Percentiles rank a stretch among this genome's conserved stretches.
Evolutionary conservation across 371 early-diverging fungal genomes (phyloP).

Genomic region (Encephalitozoon romaleae): DNA sequence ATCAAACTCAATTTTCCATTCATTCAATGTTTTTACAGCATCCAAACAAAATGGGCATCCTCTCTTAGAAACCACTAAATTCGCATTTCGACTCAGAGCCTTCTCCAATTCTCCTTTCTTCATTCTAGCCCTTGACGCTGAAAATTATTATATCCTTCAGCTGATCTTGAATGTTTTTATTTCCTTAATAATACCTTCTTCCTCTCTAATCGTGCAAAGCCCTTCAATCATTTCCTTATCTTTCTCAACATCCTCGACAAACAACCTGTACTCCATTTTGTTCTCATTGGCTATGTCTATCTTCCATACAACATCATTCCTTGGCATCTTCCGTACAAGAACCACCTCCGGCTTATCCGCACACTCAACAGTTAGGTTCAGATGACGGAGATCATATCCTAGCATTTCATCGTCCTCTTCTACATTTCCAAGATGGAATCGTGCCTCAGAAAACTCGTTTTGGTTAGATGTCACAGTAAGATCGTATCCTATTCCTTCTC

Average conservation of each 20-base stretch:
- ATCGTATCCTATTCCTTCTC: neutral
- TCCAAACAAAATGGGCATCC: slow-evolving; percentile 44
- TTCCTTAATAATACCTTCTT: slow-evolving; percentile 17
- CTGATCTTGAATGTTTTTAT: slow-evolving; percentile 1
- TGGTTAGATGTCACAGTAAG: slow-evolving; percentile 11
- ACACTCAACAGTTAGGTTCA: slow-evolving; percentile 7
- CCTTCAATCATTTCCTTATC: slow-evolving; percentile 47
- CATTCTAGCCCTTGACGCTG: neutral
- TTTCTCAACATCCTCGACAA: slow-evolving; percentile 47
- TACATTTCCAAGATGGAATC: slow-evolving; percentile 27
- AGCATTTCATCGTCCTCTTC: slow-evolving; percentile 47
- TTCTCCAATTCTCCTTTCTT: neutral
- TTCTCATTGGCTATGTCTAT: slow-evolving; percentile 8
- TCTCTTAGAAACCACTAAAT: slow-evolving; percentile 29
- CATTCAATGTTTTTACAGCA: slow-evolving; percentile 21
- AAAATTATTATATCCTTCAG: neutral
- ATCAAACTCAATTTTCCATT: slow-evolving; percentile 20
- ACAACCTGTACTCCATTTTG: slow-evolving; percentile 37
- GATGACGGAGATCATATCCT: slow-evolving; percentile 40
- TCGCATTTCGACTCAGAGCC: slow-evolving; percentile 2
- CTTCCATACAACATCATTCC: slow-evolving; percentile 21
- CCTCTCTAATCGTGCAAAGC: neutral
- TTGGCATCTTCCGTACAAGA: slow-evolving; percentile 36
- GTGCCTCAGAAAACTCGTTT: slow-evolving; percentile 6
- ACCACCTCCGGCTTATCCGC: slow-evolving; percentile 11